These are phyloP conservation scores for Petunia hybrid DNA, from an alignment of 305 asterid species.

Conservation along the genomic window DNA sequence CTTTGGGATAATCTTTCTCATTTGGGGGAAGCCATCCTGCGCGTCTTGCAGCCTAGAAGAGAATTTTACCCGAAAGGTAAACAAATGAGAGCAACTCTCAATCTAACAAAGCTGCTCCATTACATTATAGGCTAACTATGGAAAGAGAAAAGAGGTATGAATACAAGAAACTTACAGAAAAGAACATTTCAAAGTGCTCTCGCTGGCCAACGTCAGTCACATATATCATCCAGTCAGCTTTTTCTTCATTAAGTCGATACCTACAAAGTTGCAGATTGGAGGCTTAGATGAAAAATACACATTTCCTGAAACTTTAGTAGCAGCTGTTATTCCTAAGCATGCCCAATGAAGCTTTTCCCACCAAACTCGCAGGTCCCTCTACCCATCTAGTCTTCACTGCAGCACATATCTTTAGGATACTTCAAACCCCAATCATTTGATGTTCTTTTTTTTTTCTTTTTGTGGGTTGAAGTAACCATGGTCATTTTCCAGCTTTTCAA, in stretches of 20 bases:
- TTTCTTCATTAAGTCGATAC: slow-evolving; percentile 91
- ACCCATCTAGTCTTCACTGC: not conserved
- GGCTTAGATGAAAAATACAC: not conserved
- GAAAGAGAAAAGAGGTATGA: not conserved
- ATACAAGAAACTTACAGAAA: slow-evolving; percentile 62
- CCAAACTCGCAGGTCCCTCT: not conserved
- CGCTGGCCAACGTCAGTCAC: slow-evolving; percentile 91
- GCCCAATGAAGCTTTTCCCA: not conserved
- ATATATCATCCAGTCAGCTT: slow-evolving; percentile 93
- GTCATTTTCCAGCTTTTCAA: not conserved
- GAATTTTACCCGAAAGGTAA: slow-evolving; percentile 30
- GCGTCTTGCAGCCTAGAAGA: slow-evolving; percentile 81
- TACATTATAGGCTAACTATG: not conserved
- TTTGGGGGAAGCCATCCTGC: slow-evolving; percentile 94
- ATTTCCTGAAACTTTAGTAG: not conserved
- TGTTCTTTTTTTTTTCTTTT: too few relatives aligned
- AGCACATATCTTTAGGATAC: not conserved
- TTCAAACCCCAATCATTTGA: not conserved
- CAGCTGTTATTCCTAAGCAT: not conserved
- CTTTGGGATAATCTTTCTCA: slow-evolving; percentile 68
- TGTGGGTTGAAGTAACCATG: too few relatives aligned
- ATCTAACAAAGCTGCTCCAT: not conserved
- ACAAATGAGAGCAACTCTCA: not conserved
- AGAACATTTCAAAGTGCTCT: slow-evolving; percentile 95
- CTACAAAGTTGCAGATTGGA: slow-evolving; percentile 47